Conservation (phyloP, 2,329 filamentous ascomycete genomes). For the Colletotrichum tamarilloi region DNA sequence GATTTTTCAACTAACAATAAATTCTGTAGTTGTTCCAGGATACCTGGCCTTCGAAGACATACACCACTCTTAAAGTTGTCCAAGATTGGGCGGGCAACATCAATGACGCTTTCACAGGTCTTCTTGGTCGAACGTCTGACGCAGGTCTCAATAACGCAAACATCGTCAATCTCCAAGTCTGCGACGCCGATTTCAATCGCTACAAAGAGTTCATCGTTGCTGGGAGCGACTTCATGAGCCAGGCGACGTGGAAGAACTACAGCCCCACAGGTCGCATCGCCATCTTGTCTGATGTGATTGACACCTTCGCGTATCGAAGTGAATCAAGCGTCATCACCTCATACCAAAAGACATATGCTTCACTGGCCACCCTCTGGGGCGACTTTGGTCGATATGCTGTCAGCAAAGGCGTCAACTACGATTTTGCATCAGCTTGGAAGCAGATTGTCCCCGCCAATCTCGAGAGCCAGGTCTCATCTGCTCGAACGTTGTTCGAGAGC, state of each 20-base stretch:
- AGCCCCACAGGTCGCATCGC: not conserved
- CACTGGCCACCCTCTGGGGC: not conserved
- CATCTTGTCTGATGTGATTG: not conserved
- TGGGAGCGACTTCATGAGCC: not conserved
- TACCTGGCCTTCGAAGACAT: not conserved
- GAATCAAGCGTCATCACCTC: not conserved
- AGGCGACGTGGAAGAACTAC: not conserved
- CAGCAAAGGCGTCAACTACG: not conserved
- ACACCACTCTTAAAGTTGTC: not conserved
- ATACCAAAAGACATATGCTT: not conserved
- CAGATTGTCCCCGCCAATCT: not conserved
- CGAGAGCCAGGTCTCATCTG: not conserved
- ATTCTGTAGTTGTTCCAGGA: not conserved
- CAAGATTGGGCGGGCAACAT: not conserved
- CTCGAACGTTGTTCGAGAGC: not conserved
- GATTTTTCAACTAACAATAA: not conserved
- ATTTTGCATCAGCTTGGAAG: not conserved
- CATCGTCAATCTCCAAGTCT: not conserved
- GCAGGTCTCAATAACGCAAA: not conserved
- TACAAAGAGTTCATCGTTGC: not conserved
- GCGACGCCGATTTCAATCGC: not conserved
- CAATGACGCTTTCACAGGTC: not conserved
- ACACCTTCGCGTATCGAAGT: not conserved
- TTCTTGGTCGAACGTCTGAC: not conserved
- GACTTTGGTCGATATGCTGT: not conserved